Evolutionary conservation across 2,329 filamentous ascomycete species (phyloP), one percentile per base, ranked within the genome.

Genomic region (Davidsoniella neocaledoniae): DNA sequence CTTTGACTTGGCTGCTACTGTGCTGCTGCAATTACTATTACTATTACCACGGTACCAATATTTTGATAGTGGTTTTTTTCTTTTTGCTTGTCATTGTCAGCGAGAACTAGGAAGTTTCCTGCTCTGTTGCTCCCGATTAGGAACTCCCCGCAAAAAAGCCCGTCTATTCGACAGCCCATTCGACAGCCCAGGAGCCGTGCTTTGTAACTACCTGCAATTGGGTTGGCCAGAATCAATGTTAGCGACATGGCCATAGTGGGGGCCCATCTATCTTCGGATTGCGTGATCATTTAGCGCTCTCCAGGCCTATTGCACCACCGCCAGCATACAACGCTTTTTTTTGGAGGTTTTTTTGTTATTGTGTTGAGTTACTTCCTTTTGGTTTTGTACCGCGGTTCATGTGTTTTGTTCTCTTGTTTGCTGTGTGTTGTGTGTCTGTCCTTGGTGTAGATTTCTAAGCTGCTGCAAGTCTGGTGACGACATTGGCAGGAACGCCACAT

Each of bases 281-380:
- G 52, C 52, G 52, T 53, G 52, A 53, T 53, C 52, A 47, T 43
- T 51, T 53, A 53, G 52, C 52, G 48, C 46, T 53, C 46, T 44
- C 38, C 45, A 48, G 46, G 45, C 42, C 25, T 45, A 53, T 53
- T 53, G 52, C 52, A 53, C 45, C 48, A 53, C 51, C 51, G 48
- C 46, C 45, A 45, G 29, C 44, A 53, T 44, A 48, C 40, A 48
- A 43, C 44, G 38, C 25, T 43, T 49, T 49, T 49, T 49, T 45
- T 49, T 5, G 5, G 21, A 1, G 3, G 41, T 41, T 48, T 49
- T 52, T 46, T 46, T 50, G 33, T 37, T 55, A 52, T 56, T 56
- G 50, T 21, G 4, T 5, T 23, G 21, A 23, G 21, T 23, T 23
- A 1, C 29, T 12, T 33, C 33, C 16, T 45, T 33, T 37, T 33